These are phyloP conservation scores for Cyclocybe aegerita DNA, from an alignment of 768 basidiomycete species.

Conservation along the genomic window DNA sequence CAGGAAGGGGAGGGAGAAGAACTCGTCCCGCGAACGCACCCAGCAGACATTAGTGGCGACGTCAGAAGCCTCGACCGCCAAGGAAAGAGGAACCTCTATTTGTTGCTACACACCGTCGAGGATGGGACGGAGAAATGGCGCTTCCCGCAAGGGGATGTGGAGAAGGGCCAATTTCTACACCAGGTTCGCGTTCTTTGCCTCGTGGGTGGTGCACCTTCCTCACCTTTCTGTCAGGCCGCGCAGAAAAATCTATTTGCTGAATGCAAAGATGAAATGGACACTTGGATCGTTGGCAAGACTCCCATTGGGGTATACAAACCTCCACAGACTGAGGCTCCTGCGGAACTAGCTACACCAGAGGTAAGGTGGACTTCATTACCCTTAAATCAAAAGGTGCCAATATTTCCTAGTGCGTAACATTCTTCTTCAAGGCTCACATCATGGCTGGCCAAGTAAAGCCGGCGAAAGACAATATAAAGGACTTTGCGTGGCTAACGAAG, in stretches of 20 bases:
- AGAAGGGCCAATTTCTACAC: conserved; percentile 71
- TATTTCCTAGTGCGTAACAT: conserved; percentile 59
- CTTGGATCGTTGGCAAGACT: conserved; percentile 89
- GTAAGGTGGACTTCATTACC: conserved; percentile 24
- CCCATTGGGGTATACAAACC: conserved; percentile 81
- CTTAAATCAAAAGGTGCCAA: neutral
- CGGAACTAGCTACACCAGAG: conserved; percentile 26
- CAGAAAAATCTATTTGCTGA: conserved; percentile 65
- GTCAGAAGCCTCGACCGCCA: conserved; percentile 76
- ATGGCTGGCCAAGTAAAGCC: conserved; percentile 82
- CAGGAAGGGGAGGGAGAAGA: conserved; percentile 64
- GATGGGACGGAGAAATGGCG: conserved; percentile 65
- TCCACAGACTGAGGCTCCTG: conserved; percentile 26
- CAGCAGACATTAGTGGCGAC: conserved; percentile 61
- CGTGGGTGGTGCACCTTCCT: neutral
- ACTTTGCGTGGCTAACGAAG: conserved; percentile 95
- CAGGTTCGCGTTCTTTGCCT: conserved; percentile 43
- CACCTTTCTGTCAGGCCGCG: conserved; percentile 56
- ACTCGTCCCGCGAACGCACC: conserved; percentile 58
- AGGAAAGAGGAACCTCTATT: conserved; percentile 85
- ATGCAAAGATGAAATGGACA: conserved; percentile 85
- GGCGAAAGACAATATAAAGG: conserved; percentile 49
- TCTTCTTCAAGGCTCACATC: conserved; percentile 94
- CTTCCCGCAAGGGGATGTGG: conserved; percentile 71
- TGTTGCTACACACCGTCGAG: conserved; percentile 61